A percentile compares a stretch with the other conserved stretches of the same genome.
Evolutionary conservation across 805 yeast species (phyloP).

Genomic region (Zygotorulaspora danielsina): DNA sequence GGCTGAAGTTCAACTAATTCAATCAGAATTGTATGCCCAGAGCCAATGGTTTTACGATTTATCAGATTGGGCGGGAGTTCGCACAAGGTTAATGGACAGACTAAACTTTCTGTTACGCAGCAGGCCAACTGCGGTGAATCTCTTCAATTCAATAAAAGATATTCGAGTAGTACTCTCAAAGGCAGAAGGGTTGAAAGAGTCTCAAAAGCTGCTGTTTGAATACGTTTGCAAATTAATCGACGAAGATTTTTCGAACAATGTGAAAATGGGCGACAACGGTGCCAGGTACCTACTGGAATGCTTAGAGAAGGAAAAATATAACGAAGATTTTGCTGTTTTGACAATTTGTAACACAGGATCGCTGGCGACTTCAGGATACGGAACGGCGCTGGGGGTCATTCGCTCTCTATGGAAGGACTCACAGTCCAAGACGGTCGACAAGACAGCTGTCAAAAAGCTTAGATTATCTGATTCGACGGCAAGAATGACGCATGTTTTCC

Average conservation of each 20-base stretch:
- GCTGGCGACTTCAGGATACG: constrained; percentile 94
- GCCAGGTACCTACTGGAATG: constrained; percentile 54
- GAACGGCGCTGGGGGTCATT: constrained; percentile 91
- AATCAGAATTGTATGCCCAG: constrained; percentile 22
- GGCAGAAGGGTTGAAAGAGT: constrained; percentile 24
- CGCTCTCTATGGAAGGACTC: constrained; percentile 59
- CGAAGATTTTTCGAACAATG: constrained; percentile 76
- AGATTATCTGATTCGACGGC: constrained; percentile 35
- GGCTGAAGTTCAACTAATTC: constrained; percentile 52
- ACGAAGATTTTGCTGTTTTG: constrained; percentile 70
- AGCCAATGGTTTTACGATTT: constrained; percentile 35
- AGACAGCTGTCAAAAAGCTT: constrained; percentile 27
- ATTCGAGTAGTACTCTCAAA: constrained; percentile 33
- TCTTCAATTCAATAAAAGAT: constrained; percentile 61
- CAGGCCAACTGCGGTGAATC: constrained; percentile 94
- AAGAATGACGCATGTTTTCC: constrained; percentile 66
- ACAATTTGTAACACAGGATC: constrained; percentile 97
- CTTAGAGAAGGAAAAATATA: constrained; percentile 45
- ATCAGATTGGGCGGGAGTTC: constrained; percentile 33
- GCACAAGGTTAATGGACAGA: constrained; percentile 40
- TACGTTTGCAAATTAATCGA: constrained; percentile 57
- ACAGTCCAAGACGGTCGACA: constrained; percentile 22
- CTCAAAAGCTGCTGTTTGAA: constrained; percentile 34
- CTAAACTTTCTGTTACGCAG: constrained; percentile 68
- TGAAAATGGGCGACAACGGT: constrained; percentile 76